These are phyloP conservation scores for Psophocarpus tetragonolobus DNA, from an alignment of 306 rosid genomes.

Conservation along the genomic window DNA sequence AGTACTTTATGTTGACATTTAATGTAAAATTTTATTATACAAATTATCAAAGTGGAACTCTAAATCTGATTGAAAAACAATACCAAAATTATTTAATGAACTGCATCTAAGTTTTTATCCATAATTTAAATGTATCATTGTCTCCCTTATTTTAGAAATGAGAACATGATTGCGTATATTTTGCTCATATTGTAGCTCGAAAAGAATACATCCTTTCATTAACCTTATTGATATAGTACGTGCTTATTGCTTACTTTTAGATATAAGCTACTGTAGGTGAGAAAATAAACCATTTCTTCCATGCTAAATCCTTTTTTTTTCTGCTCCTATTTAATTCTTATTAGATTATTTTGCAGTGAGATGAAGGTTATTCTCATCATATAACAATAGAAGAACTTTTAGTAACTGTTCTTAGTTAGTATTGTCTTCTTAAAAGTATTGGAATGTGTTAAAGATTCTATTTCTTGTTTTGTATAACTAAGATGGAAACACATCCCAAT, in stretches of 20 bases:
- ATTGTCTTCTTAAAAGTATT: not conserved
- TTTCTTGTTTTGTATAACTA: not conserved
- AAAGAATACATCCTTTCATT: not conserved
- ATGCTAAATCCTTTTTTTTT: not conserved
- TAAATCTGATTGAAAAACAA: not conserved
- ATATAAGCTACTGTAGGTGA: not conserved
- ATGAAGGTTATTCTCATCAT: not conserved
- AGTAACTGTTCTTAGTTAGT: not conserved
- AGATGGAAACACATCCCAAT: not conserved
- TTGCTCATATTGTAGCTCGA: not conserved
- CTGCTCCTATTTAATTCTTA: not conserved
- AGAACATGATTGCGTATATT: not conserved
- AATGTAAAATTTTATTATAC: not conserved
- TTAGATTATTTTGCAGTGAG: not conserved
- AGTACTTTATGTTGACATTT: not conserved
- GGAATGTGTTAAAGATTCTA: not conserved
- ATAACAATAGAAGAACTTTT: not conserved
- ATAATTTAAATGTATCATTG: not conserved
- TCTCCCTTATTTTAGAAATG: not conserved
- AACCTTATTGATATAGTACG: not conserved
- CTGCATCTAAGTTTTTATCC: not conserved
- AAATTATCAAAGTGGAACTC: not conserved
- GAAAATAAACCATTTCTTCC: not conserved
- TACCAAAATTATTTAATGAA: not conserved
- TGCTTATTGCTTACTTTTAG: not conserved